phyloP scores from a whole-genome alignment of 2,329 filamentous ascomycete species.

The Aspergillus sp. region DNA sequence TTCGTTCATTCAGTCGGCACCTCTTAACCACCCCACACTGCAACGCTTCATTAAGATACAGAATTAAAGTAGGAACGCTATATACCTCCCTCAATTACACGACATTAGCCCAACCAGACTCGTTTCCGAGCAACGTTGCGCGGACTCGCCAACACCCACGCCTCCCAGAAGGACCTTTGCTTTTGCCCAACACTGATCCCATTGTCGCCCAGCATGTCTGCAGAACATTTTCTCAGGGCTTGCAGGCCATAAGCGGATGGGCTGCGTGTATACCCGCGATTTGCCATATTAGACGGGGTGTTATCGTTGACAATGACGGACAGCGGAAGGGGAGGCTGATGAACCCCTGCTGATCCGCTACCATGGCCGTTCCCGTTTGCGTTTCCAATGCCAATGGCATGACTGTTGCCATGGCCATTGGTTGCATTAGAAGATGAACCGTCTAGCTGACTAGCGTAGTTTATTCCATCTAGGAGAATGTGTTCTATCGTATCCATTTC shows the following conservation, averaged over 20 bases:
- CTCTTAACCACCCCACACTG: background rate
- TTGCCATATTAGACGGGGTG: slow-evolving; percentile 11
- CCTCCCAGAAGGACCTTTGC: slow-evolving; percentile 43
- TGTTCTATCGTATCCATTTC: slow-evolving; percentile 64
- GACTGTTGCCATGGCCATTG: slow-evolving; percentile 16
- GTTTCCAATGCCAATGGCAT: slow-evolving; percentile 2
- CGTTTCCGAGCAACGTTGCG: slow-evolving; percentile 17
- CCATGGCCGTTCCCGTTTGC: slow-evolving; percentile 2
- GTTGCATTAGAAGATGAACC: slow-evolving; percentile 19
- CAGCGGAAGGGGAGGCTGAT: background rate
- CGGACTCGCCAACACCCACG: slow-evolving; percentile 41
- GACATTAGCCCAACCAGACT: slow-evolving; percentile 1
- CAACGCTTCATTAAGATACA: slow-evolving; percentile 3
- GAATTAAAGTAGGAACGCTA: slow-evolving; percentile 1
- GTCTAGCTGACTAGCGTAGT: slow-evolving; percentile 62
- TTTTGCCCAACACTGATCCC: slow-evolving; percentile 38
- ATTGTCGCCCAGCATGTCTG: slow-evolving; percentile 43
- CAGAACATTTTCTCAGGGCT: slow-evolving; percentile 32
- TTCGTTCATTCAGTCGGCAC: background rate
- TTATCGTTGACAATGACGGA: slow-evolving; percentile 12
- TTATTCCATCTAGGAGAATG: slow-evolving; percentile 65
- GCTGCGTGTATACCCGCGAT: slow-evolving; percentile 11
- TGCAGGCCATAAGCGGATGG: slow-evolving; percentile 26
- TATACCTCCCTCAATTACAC: background rate
- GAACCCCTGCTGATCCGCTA: slow-evolving; percentile 3